Evolutionary conservation across 768 basidiomycete species (phyloP), one percentile per base, ranked within the genome.

Genomic region (Trametes cingulata): DNA sequence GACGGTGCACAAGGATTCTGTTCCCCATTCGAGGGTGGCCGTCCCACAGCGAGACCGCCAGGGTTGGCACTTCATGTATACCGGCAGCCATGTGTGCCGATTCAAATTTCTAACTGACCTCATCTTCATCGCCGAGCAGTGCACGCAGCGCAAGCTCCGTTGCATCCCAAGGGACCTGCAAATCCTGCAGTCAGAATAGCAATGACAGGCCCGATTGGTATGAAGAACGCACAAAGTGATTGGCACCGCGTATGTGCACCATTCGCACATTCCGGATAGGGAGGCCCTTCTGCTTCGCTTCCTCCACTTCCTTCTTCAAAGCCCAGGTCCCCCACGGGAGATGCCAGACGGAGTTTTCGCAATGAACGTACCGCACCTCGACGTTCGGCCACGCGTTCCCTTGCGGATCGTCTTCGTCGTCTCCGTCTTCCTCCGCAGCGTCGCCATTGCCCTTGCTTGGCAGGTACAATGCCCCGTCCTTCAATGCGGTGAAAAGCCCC

Each of bases 391-490:
- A 61, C 12, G 51, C 51, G 15, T 19, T 24, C 14, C 8, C 45
- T 6, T 22, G 33, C 19, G 15, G 19, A 12, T 10, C 29, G 10
- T 33, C n/a, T n/a, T n/a, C 29, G 29, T 33, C 29, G 10, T 33
- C 29, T 33, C 10, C 29, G 29, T 33, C 29, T 33, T 33, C 29
- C 10, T 10, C 29, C 10, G 10, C 10, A 33, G 6, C 29, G 29
- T 10, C 29, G 29, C 29, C 6, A 10, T 33, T 10, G 22, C 36
- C 17, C 20, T 19, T 17, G 14, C 25, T 12, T 10, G 27, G 55
- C 27, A 51, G 40, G 50, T 61, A 61, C 50, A 65, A 33, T 24
- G 56, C 63, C 3, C 13, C 39, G 7, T 61, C 39, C 22, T 43
- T 27, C 35, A 61, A 41, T 13, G 19, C 9, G 9, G 14, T 12